Conservation (phyloP, 352 stramenopile genomes). For the Phytophthora pisi region DNA sequence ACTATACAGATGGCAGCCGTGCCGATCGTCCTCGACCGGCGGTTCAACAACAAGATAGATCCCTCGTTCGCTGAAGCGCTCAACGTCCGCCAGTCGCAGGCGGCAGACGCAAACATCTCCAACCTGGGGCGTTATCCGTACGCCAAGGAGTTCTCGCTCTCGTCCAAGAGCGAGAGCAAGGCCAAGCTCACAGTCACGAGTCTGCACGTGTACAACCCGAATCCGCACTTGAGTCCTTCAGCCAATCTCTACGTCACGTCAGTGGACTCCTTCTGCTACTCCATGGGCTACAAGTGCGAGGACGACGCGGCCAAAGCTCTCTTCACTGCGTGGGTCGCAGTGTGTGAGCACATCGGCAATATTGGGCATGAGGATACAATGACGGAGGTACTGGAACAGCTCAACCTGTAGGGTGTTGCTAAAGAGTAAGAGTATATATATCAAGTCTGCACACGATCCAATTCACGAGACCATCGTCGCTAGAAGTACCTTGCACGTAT, state of each 20-base stretch:
- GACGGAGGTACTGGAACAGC: constrained; percentile 22
- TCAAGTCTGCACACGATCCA: background rate
- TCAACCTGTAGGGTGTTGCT: background rate
- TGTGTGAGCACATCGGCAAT: constrained; percentile 22
- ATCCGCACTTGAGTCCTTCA: constrained; percentile 26
- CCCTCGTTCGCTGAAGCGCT: constrained; percentile 25
- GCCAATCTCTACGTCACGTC: constrained; percentile 35
- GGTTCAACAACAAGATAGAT: constrained; percentile 17
- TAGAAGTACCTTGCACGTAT: too few relatives aligned
- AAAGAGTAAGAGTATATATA: background rate
- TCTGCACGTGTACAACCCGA: constrained; percentile 37
- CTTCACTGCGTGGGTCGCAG: constrained; percentile 19
- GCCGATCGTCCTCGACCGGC: constrained; percentile 25
- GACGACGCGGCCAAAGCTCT: constrained; percentile 20
- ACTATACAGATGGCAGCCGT: constrained; percentile 16
- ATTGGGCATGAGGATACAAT: constrained; percentile 23
- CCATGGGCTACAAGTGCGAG: constrained; percentile 42
- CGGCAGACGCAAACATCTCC: constrained; percentile 31
- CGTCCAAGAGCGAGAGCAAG: background rate
- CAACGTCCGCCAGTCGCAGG: constrained; percentile 22
- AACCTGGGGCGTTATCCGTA: constrained; percentile 36
- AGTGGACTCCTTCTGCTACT: constrained; percentile 33
- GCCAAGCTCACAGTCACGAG: constrained; percentile 24
- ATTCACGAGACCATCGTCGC: background rate
- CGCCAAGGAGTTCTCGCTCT: constrained; percentile 15